Base-by-base conservation (phyloP, 2,329 filamentous ascomycete genomes). In the Aspergillus pseudoterreus region DNA sequence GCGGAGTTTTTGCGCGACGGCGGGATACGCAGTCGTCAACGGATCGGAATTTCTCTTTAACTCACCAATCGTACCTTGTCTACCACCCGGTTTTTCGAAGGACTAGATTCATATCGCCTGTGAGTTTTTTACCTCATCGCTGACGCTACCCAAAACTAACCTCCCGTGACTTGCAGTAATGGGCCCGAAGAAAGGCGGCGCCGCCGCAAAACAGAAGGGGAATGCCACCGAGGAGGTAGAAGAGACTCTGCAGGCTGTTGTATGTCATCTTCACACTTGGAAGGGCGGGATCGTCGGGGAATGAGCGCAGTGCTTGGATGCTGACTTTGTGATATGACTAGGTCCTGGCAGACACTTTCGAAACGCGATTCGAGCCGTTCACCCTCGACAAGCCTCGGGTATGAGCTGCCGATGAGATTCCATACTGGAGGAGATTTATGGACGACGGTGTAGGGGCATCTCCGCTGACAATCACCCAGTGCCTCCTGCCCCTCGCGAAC, bases 331-430 rank as follows among this genome's bases (percentile, higher is more conserved):
- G n/a, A 22, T 30, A 12, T 51, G 12, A 30, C 27, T 64, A 94
- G 88, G 81, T 99, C 53, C 84, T 99, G 58, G 88, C 92, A 59
- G 94, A 99, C 77, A 92, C 90, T 1, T 99, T 95, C 70, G 92
- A 97, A 72, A 91, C 90, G 44, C 81, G 90, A 70, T 99, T 95
- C 74, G 83, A 81, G 62, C 94, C 94, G 0, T 94, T 97, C 67
- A 92, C 91, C 0, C 76, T 95, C 51, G 89, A 96, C 69, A 88
- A 83, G 60, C 94, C 94, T 66, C 83, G 94, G 79, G 90, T 94
- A 79, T 65, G 82, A 30, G 27, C 27, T 30, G 27, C 38, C 53
- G 36, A 15, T 19, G 15, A 15, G 27, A 43, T 10, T 15, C 6
- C 10, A 45, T 8, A 42, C 41, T 35, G 22, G 17, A 15, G 22